Evolutionary conservation across 192 early-diverging fungal species (phyloP), one percentile per base, ranked within the genome.

Genomic region (Coemansia guatemalensis): DNA sequence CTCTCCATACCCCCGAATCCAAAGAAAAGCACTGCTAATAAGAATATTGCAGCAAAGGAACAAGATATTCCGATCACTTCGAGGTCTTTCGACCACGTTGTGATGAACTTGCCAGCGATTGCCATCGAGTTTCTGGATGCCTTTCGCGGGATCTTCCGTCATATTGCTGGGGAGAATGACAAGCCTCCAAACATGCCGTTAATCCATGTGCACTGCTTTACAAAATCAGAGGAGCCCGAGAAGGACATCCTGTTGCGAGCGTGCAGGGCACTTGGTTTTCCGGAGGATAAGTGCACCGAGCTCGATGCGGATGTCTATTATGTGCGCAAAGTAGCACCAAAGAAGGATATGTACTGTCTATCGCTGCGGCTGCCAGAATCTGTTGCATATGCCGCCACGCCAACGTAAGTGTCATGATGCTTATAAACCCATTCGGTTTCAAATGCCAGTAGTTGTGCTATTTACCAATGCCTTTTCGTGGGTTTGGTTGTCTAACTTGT

Each of bases 271-370:
- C 69, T 93, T 39, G 87, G 84, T 5, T 68, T 70, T 47, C 68
- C 85, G 3, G 63, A 83, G 33, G 74, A 84, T 25, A 33, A 67
- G 23, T 68, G 72, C 53, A 41, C 23, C 17, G 67, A 73, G 6
- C 58, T 75, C 2, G 71, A 69, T n/a, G 81, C 71, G 1, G 55
- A 61, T 9, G 77, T 95, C 5, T 88, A 92, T 67, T 89, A 85
- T 69, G 98, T 99, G 1, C 89, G 98, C 23, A 90, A 91, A 50
- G 98, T 99, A 2, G 95, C 98, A 1, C 98, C 98, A 2, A 95
- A 94, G 53, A 99, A 99, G 83, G 94, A 99, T 26, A 99, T 99
- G 98, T 88, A 93, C 64, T 99, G 98, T 67, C 77, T 98, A 47
- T 91, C 91, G 12, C 92, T 99, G 66, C 73, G 72, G 11, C 72